Evolutionary conservation across 352 stramenopile genomes (phyloP).

Genomic region (Globisporangium cederbergense): DNA sequence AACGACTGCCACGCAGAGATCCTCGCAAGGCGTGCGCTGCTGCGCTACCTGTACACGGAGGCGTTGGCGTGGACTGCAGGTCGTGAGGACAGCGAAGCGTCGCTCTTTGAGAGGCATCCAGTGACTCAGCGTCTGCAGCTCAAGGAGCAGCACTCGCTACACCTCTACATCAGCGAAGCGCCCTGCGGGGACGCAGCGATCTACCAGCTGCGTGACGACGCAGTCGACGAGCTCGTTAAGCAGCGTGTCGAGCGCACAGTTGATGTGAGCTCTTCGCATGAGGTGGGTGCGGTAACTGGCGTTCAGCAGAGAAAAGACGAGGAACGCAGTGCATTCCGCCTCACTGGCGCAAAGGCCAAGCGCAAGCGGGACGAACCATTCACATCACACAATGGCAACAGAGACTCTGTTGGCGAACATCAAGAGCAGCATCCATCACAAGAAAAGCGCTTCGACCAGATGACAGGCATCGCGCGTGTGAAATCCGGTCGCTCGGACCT

Average conservation of each 20-base stretch:
- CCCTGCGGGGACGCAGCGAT: conserved; percentile 94
- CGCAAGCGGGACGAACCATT: conserved; percentile 24
- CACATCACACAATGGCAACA: conserved; percentile 1
- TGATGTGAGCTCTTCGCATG: neutral
- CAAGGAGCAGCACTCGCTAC: conserved; percentile 61
- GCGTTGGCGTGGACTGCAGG: conserved; percentile 30
- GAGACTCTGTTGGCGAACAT: neutral
- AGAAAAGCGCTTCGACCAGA: conserved; percentile 66
- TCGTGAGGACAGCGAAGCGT: conserved; percentile 21
- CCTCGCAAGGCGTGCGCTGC: conserved; percentile 78
- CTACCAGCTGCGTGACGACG: conserved; percentile 77
- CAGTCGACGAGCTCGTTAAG: conserved; percentile 59
- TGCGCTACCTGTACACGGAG: conserved; percentile 86
- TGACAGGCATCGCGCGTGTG: conserved; percentile 70
- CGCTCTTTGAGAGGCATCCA: conserved; percentile 43
- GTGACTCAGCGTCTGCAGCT: conserved; percentile 40
- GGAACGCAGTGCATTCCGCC: conserved; percentile 43
- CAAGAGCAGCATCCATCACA: neutral
- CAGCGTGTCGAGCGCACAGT: conserved; percentile 28
- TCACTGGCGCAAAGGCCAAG: conserved; percentile 61
- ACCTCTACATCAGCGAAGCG: conserved; percentile 91
- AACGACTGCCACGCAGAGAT: conserved; percentile 94
- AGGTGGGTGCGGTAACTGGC: neutral
- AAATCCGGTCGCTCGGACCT: conserved; percentile 93
- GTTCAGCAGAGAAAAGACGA: neutral